Conservation (phyloP, 495 filamentous ascomycete species). For the Tuber microsphaerosporum region DNA sequence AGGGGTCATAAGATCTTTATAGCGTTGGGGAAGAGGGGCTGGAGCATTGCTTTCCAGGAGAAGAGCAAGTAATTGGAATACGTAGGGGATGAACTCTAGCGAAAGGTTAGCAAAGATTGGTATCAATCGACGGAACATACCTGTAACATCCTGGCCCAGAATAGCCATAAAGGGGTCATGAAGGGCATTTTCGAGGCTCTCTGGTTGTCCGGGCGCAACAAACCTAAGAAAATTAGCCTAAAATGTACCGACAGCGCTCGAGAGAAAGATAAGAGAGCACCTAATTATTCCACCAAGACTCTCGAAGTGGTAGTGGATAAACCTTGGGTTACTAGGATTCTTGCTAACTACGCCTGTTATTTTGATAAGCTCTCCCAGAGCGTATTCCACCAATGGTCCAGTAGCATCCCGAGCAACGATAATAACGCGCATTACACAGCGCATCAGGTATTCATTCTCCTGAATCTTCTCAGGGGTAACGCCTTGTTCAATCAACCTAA, state of each 20-base stretch:
- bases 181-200: slow-evolving; percentile 67
- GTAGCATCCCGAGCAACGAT: slow-evolving; percentile 81
- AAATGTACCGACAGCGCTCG: neutral
- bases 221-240: slow-evolving; percentile 48
- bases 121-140: slow-evolving; percentile 44
- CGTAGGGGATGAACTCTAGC: slow-evolving; percentile 86
- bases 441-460: slow-evolving; percentile 98
- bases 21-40: slow-evolving; percentile 63
- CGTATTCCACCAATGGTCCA: slow-evolving; percentile 59
- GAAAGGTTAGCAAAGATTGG: slow-evolving; percentile 3
- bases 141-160: slow-evolving; percentile 70
- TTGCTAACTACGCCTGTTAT: slow-evolving; percentile 81
- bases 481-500: slow-evolving; percentile 77
- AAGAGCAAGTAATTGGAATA: slow-evolving; percentile 89
- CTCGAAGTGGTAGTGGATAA: slow-evolving; percentile 98
- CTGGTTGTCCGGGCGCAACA: slow-evolving; percentile 58
- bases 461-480: slow-evolving; percentile 81
- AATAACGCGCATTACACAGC: slow-evolving; percentile 92
- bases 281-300: slow-evolving; percentile 87
- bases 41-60: slow-evolving; percentile 76
- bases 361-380: slow-evolving; percentile 68
- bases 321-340: slow-evolving; percentile 94
- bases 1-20: slow-evolving; percentile 64
- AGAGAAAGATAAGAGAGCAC: slow-evolving; percentile 42
- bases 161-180: slow-evolving; percentile 70